Percentiles rank a stretch among this genome's conserved stretches.
Conservation (phyloP, 2,329 filamentous ascomycete species). For the Pseudogymnoascus sp. region DNA sequence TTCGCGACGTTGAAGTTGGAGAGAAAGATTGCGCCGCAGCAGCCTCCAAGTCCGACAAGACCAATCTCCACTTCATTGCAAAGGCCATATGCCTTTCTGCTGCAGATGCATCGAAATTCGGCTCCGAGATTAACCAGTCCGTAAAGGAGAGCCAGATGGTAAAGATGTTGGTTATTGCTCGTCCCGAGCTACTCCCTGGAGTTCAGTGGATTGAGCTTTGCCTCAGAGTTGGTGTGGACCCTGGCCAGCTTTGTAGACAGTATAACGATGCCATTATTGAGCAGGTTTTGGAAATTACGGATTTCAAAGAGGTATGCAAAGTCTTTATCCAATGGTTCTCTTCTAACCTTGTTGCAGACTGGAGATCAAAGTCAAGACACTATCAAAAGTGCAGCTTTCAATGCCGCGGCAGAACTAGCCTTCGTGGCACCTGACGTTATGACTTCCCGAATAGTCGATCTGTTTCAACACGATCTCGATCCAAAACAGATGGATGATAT, state of each 20-base stretch:
- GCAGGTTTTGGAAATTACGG: slow-evolving; percentile 51
- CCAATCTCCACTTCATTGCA: slow-evolving; percentile 54
- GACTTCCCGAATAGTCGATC: slow-evolving; percentile 64
- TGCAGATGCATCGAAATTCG: slow-evolving; percentile 40
- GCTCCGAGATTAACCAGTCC: slow-evolving; percentile 37
- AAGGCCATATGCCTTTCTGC: slow-evolving; percentile 55
- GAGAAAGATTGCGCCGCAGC: slow-evolving; percentile 71
- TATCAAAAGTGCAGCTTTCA: slow-evolving; percentile 66
- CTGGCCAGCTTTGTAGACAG: slow-evolving; percentile 64
- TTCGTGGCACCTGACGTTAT: slow-evolving; percentile 85
- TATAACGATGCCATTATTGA: slow-evolving; percentile 57
- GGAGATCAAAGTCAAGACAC: slow-evolving; percentile 29
- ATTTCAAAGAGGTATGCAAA: slow-evolving; percentile 31
- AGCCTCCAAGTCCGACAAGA: slow-evolving; percentile 55
- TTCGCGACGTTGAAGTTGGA: slow-evolving; percentile 55
- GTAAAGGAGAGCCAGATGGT: slow-evolving; percentile 64
- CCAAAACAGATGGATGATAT: slow-evolving; percentile 60
- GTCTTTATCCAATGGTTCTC: slow-evolving; percentile 17
- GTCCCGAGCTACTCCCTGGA: slow-evolving; percentile 67
- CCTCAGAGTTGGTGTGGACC: slow-evolving; percentile 71
- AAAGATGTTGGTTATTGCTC: slow-evolving; percentile 68
- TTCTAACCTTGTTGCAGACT: slow-evolving; percentile 18
- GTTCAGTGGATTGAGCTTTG: slow-evolving; percentile 86
- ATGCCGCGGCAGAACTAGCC: slow-evolving; percentile 80
- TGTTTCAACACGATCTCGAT: slow-evolving; percentile 68